phyloP scores from a whole-genome alignment of 2,329 filamentous ascomycete species.

The Colletotrichum orchidophilum region DNA sequence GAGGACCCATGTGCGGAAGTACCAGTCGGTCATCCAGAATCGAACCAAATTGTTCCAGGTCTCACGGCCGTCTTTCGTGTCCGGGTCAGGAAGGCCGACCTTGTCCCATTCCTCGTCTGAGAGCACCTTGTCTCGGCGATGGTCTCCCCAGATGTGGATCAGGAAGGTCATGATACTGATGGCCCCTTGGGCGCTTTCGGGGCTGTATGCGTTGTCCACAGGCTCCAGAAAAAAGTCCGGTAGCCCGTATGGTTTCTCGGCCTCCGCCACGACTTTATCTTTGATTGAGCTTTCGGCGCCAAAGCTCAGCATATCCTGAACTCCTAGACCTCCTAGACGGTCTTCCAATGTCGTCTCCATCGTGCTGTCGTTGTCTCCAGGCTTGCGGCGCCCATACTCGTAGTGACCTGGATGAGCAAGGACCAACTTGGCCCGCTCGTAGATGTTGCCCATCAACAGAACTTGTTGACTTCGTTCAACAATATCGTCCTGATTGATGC shows the following conservation, averaged over 20 bases:
- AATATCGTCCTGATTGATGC: conserved; percentile 17
- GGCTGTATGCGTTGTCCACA: neutral
- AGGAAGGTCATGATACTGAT: conserved; percentile 26
- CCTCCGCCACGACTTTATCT: fast-evolving
- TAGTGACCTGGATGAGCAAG: conserved; percentile 13
- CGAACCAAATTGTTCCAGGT: conserved; percentile 1
- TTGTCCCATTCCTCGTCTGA: conserved; percentile 10
- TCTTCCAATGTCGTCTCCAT: neutral
- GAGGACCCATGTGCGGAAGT: conserved; percentile 25
- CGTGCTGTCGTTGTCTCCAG: neutral
- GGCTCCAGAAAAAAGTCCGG: neutral
- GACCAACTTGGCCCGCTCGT: neutral
- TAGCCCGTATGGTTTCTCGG: neutral
- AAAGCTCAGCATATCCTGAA: conserved; percentile 14
- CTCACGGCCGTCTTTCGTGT: neutral
- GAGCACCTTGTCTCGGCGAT: neutral
- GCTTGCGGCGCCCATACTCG: neutral
- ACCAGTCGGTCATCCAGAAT: conserved; percentile 25
- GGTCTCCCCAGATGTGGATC: neutral
- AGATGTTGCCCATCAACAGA: conserved; percentile 11
- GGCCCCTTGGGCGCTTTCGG: neutral
- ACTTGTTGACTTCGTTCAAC: conserved; percentile 16
- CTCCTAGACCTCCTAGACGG: neutral
- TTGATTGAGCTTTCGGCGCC: neutral
- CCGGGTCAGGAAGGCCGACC: neutral